Base-by-base conservation (phyloP, 176 grass and related monocot species). In the Lolium perenne region DNA sequence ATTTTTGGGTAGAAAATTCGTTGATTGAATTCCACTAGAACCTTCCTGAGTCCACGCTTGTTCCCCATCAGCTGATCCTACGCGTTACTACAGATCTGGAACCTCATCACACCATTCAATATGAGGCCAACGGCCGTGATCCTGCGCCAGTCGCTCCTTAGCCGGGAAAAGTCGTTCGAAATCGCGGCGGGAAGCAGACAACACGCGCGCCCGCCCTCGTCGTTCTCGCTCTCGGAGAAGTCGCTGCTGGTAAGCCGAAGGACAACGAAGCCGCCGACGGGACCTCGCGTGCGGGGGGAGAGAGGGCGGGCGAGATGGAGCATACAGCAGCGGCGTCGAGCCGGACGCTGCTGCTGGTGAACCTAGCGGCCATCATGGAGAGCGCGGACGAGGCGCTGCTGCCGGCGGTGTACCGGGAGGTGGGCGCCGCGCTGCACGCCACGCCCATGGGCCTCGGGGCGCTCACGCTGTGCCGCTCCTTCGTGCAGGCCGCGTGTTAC, bases 301-400 rank as follows among this genome's bases (percentile, higher is more conserved):
- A 43, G 41, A 5, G 5, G 6, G 1, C 3, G 41, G 5, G 8
- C 21, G 60, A 10, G 38, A 83, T 82, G 80, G 66, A 50, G 48
- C 4, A 43, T 2, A 4, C 22, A 8, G 51, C 63, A 46, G 65
- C 64, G 51, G 72, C 41, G 14, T 57, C 51, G 3, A 67, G 16
- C 76, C 84, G 92, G 68, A 93, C 91, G 71, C 89, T 97, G 74
- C 49, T 85, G 21, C 82, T 97, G 50, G 92, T 95, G 71, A 95
- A 93, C 85, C 82, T 97, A 23, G 95, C 93, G 67, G 90, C 89
- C 15, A 94, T 98, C 85, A 92, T 98, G 95, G 95, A 98, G 85
- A 84, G 92, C 49, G 93, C 95, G 32, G 95, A 97, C 81, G 95
- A 97, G 85, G 95, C 91, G 68, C 91, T 97, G 8, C 91, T 97